phyloP scores from a whole-genome alignment of 768 basidiomycete genomes.

The Pulveroboletus sp. region DNA sequence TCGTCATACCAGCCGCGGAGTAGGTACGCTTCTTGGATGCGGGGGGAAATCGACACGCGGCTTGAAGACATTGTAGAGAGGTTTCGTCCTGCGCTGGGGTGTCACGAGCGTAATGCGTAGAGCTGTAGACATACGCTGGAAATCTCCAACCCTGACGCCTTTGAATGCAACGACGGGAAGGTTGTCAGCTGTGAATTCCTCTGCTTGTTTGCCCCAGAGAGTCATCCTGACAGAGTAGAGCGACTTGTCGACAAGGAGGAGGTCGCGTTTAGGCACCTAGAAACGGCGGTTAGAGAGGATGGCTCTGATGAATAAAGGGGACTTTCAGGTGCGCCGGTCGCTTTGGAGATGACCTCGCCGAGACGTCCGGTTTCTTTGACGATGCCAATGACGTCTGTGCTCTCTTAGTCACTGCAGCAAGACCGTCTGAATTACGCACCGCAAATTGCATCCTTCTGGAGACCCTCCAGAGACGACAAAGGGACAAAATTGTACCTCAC shows the following conservation, averaged over 20 bases:
- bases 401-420: not conserved
- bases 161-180: conserved; percentile 87
- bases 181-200: conserved; percentile 59
- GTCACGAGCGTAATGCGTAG: conserved; percentile 1
- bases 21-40: conserved; percentile 82
- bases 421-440: conserved; percentile 44
- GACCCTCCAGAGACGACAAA: conserved; percentile 55
- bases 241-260: conserved; percentile 83
- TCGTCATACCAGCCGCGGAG: conserved; percentile 92
- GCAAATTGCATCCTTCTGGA: conserved; percentile 74
- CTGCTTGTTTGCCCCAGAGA: conserved; percentile 94
- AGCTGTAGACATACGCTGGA: conserved; percentile 52
- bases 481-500: conserved; percentile 81
- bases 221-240: conserved; percentile 78
- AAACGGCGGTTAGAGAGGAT: conserved; percentile 2
- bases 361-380: conserved; percentile 75
- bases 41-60: conserved; percentile 79
- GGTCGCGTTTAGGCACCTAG: conserved; percentile 84
- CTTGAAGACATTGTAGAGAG: conserved; percentile 81
- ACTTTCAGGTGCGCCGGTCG: conserved; percentile 55
- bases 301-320: not conserved
- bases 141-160: conserved; percentile 90
- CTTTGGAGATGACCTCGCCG: conserved; percentile 69
- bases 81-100: conserved; percentile 55
- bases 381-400: conserved; percentile 79